Conservation (phyloP, 2,329 filamentous ascomycete species). For the Botryotinia narcissicola region DNA sequence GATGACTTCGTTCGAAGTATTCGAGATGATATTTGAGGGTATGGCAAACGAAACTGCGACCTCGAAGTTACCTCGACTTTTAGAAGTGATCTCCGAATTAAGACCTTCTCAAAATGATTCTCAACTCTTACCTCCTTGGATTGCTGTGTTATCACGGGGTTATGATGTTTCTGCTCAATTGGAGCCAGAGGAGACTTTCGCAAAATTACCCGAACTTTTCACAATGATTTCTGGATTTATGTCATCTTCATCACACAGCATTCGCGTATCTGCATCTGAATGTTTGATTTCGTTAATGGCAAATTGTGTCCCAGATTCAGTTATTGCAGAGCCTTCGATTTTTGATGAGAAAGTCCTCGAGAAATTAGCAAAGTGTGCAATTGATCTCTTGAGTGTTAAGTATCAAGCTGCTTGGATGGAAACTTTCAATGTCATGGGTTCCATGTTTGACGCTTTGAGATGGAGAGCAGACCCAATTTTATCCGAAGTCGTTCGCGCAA, state of each 20-base stretch:
- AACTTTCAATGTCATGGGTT: constrained; percentile 82
- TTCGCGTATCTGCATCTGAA: constrained; percentile 90
- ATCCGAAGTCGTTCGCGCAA: constrained; percentile 67
- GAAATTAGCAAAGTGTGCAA: constrained; percentile 71
- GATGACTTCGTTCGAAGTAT: constrained; percentile 94
- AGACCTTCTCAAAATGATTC: constrained; percentile 91
- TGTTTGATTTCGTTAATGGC: constrained; percentile 90
- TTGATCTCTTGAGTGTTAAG: constrained; percentile 78
- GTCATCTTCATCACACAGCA: constrained; percentile 84
- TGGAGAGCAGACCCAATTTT: constrained; percentile 84
- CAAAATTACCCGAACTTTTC: constrained; percentile 84
- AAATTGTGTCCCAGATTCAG: constrained; percentile 81
- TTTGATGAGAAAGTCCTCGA: constrained; percentile 89
- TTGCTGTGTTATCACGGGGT: constrained; percentile 88
- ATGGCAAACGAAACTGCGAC: constrained; percentile 86
- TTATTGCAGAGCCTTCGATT: constrained; percentile 83
- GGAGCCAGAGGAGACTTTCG: constrained; percentile 85
- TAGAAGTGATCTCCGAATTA: constrained; percentile 89
- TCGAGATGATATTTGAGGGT: constrained; percentile 92
- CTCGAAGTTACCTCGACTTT: constrained; percentile 80
- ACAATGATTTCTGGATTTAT: constrained; percentile 76
- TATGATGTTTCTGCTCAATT: constrained; percentile 92
- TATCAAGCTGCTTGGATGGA: constrained; percentile 95
- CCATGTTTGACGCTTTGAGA: constrained; percentile 81
- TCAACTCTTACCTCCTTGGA: constrained; percentile 92